Conservation (phyloP, 176 grass and related monocot genomes). For the Oryza coarctata region DNA sequence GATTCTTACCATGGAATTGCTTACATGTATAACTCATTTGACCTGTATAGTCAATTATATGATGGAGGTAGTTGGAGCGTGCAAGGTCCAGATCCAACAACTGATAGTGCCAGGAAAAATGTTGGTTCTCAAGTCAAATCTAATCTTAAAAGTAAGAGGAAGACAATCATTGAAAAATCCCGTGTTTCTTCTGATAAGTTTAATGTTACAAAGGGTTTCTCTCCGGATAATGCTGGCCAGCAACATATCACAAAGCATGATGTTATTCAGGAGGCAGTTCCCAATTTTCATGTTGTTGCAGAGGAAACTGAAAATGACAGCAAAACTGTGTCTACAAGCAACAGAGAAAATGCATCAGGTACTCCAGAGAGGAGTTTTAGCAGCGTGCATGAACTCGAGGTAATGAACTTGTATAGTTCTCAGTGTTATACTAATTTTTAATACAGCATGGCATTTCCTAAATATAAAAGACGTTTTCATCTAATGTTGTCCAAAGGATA, state of each 20-base stretch:
- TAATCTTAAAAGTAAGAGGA: slow-evolving; percentile 53
- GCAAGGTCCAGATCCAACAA: slow-evolving; percentile 47
- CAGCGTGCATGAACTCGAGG: slow-evolving; percentile 53
- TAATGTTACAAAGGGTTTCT: slow-evolving; percentile 35
- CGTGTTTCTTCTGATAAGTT: slow-evolving; percentile 42
- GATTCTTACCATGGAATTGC: slow-evolving; percentile 38
- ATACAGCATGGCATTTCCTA: background rate
- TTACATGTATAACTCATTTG: slow-evolving; percentile 64
- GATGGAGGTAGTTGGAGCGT: slow-evolving; percentile 56
- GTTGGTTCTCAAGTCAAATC: slow-evolving; percentile 40
- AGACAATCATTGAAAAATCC: slow-evolving; percentile 45
- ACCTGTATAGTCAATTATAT: slow-evolving; percentile 81
- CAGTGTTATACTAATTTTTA: background rate
- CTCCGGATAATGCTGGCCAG: slow-evolving; percentile 38
- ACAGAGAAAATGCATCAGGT: slow-evolving; percentile 45
- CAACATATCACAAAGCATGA: slow-evolving; percentile 45
- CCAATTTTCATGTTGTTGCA: slow-evolving; percentile 54
- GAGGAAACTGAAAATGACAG: slow-evolving; percentile 74
- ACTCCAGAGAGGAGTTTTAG: slow-evolving; percentile 50
- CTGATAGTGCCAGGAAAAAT: slow-evolving; percentile 49
- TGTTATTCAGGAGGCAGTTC: slow-evolving; percentile 25
- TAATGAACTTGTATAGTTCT: slow-evolving; percentile 39
- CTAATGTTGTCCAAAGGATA: background rate
- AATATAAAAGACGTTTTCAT: background rate
- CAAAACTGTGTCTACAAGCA: slow-evolving; percentile 58